Percentiles rank a stretch among this genome's conserved stretches.
These are phyloP conservation scores for Globisporangium lucens DNA, from an alignment of 352 stramenopile genomes.

Conservation along the genomic window DNA sequence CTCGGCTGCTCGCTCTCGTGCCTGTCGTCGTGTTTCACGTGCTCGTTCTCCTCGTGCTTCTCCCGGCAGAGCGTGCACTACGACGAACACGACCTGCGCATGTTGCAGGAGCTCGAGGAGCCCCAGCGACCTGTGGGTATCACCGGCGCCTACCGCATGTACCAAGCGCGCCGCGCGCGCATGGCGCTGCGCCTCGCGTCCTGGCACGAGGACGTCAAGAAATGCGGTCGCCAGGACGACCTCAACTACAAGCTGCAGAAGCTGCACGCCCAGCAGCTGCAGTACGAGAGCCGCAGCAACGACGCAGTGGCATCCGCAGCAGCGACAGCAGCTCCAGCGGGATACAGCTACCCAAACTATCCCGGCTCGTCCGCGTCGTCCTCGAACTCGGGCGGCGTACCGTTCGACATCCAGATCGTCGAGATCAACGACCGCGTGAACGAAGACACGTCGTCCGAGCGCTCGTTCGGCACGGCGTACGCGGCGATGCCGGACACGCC, in stretches of 20 bases:
- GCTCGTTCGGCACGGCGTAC: conserved; percentile 12
- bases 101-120: conserved; percentile 51
- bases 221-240: conserved; percentile 31
- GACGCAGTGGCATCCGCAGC: conserved; percentile 1
- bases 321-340: conserved; percentile 14
- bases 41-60: conserved; percentile 10
- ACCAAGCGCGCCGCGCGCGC: conserved; percentile 42
- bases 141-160: conserved; percentile 54
- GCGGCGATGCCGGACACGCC: conserved; percentile 13
- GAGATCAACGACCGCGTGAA: conserved; percentile 38
- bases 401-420: conserved; percentile 44
- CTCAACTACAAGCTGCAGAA: conserved; percentile 53
- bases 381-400: conserved; percentile 21
- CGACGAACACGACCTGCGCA: conserved; percentile 51
- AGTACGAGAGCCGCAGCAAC: conserved; percentile 17
- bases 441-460: conserved; percentile 19
- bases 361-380: conserved; percentile 4
- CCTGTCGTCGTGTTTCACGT: conserved; percentile 11
- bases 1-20: conserved; percentile 39
- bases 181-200: conserved; percentile 50
- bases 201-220: conserved; percentile 67
- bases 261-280: conserved; percentile 25
- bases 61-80: conserved; percentile 40
- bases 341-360: conserved; percentile 2
- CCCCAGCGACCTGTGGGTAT: conserved; percentile 36